These are phyloP conservation scores for Aphanomyces astaci DNA, from an alignment of 352 stramenopile species.

Conservation along the genomic window DNA sequence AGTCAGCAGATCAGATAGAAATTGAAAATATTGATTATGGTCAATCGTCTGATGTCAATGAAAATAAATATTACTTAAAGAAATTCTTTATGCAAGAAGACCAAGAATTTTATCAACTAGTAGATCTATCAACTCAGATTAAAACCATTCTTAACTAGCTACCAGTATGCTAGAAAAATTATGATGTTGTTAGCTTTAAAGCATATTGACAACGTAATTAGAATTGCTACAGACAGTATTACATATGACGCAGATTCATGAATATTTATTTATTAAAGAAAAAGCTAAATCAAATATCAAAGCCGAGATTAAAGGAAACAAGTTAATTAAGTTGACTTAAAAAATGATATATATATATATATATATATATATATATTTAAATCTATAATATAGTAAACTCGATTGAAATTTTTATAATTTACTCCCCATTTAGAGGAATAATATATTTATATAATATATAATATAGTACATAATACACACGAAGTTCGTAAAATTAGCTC, in stretches of 20 bases:
- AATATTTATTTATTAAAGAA: conserved; percentile 17
- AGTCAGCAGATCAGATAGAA: conserved; percentile 3
- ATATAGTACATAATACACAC: too few species aligned
- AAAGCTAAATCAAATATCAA: conserved; percentile 2
- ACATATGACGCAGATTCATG: conserved; percentile 9
- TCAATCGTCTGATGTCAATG: conserved; percentile 1
- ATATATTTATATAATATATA: not conserved
- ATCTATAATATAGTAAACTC: too few species aligned
- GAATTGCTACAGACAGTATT: conserved; percentile 10
- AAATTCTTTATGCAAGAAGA: conserved; percentile 14
- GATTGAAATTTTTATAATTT: conserved; percentile 7
- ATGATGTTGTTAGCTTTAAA: conserved; percentile 6
- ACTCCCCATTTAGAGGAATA: not conserved
- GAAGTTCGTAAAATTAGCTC: too few species aligned
- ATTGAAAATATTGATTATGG: conserved; percentile 10
- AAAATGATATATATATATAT: conserved; percentile 11
- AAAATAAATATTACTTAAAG: conserved; percentile 13
- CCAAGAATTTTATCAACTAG: conserved; percentile 7
- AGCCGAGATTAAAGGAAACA: conserved; percentile 7
- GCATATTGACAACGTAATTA: conserved; percentile 3
- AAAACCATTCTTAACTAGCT: conserved; percentile 14
- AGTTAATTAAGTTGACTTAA: conserved; percentile 11
- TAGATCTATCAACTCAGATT: conserved; percentile 10
- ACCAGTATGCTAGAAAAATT: conserved; percentile 9
- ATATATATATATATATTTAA: conserved; percentile 19